Percentiles rank a stretch among this genome's conserved stretches.
Conservation (phyloP, 805 yeast genomes). For the Nadsonia fulvescens region DNA sequence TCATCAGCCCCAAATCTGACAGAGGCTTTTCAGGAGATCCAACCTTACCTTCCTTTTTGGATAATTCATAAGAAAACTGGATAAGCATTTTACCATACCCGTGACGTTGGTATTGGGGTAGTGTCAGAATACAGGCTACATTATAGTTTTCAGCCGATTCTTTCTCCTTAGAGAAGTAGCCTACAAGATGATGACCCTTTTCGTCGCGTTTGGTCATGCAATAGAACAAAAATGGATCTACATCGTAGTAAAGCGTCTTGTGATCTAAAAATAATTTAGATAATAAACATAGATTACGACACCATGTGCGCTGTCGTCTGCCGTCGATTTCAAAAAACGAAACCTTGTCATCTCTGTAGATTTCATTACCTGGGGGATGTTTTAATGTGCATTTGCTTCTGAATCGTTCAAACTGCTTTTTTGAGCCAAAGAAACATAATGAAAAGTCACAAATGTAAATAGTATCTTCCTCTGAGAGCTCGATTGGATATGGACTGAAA, state of each 20-base stretch:
- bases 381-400: constrained; percentile 71
- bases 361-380: constrained; percentile 98
- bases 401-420: constrained; percentile 83
- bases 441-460: constrained; percentile 87
- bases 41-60: constrained; percentile 70
- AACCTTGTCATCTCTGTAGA: constrained; percentile 79
- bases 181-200: constrained; percentile 88
- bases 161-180: constrained; percentile 92
- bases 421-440: constrained; percentile 70
- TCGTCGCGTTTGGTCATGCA: constrained; percentile 87
- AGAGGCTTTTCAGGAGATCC: constrained; percentile 98
- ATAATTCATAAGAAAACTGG: constrained; percentile 82
- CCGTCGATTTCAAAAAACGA: constrained; percentile 98
- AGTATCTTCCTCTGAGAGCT: constrained; percentile 79
- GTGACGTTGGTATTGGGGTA: constrained; percentile 90
- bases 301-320: constrained; percentile 89
- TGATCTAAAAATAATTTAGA: constrained; percentile 86
- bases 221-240: constrained; percentile 90
- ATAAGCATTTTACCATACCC: constrained; percentile 87
- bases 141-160: constrained; percentile 91
- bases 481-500: constrained; percentile 92
- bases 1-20: constrained; percentile 80
- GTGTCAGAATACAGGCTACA: constrained; percentile 88
- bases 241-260: constrained; percentile 91
- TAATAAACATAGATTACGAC: constrained; percentile 83